Base-by-base conservation (phyloP, 1,139 yeast genomes). In the Nadsonia commutata region DNA sequence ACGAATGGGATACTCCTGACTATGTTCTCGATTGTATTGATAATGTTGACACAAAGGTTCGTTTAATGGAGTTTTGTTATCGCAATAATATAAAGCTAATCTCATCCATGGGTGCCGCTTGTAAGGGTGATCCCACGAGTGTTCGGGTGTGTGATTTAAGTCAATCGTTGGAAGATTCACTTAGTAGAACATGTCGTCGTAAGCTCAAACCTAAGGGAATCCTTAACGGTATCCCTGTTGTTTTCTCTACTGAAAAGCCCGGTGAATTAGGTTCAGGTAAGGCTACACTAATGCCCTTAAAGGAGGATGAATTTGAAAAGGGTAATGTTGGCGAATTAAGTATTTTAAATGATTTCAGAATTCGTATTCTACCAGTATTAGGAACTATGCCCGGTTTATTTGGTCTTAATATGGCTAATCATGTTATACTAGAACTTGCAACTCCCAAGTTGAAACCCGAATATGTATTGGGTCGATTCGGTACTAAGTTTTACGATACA, bases 321-420 rank as follows among this genome's bases (percentile, higher is more conserved):
- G 97, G 97, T 36, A 69, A 78, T 46, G 95, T 88, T 31, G 94
- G 78, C 50, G 94, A 90, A 59, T 68, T 90, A 43, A 78, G 94
- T 45, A 94, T 95, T 1, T 64, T 90, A 49, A 79, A 76, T 54
- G 88, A 86, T 64, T 90, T 90, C 67, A 72, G 98, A 51, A 96
- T 88, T 3, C 72, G 98, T 52, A 88, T 90, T 43, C 68, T 90
- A 47, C 98, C 98, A 0, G 98, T 90, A 0, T 65, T 90, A 50
- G 97, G 98, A 1, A 85, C 98, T 0, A 76, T 90, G 79, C 98
- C 98, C 1, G 96, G 93, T 7, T 81, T 88, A 65, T 90, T 90
- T 65, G 98, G 98, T 1, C 70, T 90, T 41, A 76, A 95, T 0
- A 72, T 90, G 47, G 94, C 95, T 2, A 80, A 96, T 0, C 80